These are phyloP conservation scores for Boletus fagicola DNA, from an alignment of 768 basidiomycete species.

Conservation along the genomic window DNA sequence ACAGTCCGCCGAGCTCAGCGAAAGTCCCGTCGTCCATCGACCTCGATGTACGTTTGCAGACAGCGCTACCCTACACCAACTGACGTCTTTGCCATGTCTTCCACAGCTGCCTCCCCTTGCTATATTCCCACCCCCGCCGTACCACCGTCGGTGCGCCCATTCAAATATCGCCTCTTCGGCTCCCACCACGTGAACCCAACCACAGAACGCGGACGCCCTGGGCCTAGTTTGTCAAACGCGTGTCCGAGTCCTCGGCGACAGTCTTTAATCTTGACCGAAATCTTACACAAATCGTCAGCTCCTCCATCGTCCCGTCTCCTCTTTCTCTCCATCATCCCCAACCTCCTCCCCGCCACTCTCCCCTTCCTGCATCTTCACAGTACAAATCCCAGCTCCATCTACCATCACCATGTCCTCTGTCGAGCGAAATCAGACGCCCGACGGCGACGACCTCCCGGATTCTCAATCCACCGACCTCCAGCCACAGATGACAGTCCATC, in stretches of 20 bases:
- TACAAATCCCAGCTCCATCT: conserved; percentile 22
- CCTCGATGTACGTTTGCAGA: conserved; percentile 27
- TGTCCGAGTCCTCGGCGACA: conserved; percentile 32
- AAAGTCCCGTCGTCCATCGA: conserved; percentile 23
- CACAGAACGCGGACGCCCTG: conserved; percentile 31
- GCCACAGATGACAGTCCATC: conserved; percentile 51
- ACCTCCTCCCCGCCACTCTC: conserved; percentile 27
- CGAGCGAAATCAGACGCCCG: conserved; percentile 41
- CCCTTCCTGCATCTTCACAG: conserved; percentile 33
- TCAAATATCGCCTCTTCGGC: conserved; percentile 29
- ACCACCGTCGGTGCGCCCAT: conserved; percentile 14
- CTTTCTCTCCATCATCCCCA: conserved; percentile 11
- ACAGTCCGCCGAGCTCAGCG: conserved; percentile 39
- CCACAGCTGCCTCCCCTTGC: conserved; percentile 12
- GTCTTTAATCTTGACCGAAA: conserved; percentile 35
- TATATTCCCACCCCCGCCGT: conserved; percentile 18
- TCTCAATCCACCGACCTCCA: conserved; percentile 37
- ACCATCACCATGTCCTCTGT: conserved; percentile 34
- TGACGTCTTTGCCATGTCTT: conserved; percentile 31
- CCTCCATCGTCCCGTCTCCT: conserved; percentile 15
- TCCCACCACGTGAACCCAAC: conserved; percentile 36
- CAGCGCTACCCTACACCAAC: conserved; percentile 16
- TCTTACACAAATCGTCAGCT: conserved; percentile 32
- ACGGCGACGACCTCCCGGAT: conserved; percentile 40
- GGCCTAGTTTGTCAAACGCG: conserved; percentile 37